Evolutionary conservation across 139 green algal species (phyloP), one percentile per base, ranked within the genome.

Genomic region (Eudorina sp.): DNA sequence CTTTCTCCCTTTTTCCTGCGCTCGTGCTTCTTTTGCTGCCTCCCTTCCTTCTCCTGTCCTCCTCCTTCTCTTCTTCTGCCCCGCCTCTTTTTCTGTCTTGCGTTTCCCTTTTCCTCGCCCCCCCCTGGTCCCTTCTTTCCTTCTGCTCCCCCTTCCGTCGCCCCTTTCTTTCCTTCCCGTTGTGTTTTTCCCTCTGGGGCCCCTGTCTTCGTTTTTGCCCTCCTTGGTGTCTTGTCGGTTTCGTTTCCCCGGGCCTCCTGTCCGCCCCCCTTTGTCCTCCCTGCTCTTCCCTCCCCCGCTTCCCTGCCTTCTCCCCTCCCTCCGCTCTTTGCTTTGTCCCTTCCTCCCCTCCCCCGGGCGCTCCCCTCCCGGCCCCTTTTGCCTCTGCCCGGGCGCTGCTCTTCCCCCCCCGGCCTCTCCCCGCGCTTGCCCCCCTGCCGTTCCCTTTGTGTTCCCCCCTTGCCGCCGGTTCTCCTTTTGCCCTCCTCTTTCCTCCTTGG

Each of bases 351-450:
- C 51, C 51, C 51, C 51, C 16, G 51, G 51, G 13, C 51, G 51
- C 34, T 75, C 66, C 66, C 34, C 66, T 75, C 66, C 66, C 66
- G 31, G 31, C 66, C 66, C n/a, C 66, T 58, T 58, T 58, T 58
- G 51, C 51, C 51, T 58, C 13, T 58, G 51, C 51, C 51, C 51
- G 13, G 51, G 51, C 51, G 51, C 51, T 16, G 51, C 51, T 58
- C 51, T 58, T 16, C 51, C 51, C 51, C 51, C 13, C 51, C 51
- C 51, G 51, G 51, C 16, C 51, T 58, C 51, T 58, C 51, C 16
- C 51, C 51, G 13, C 51, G 51, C 16, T 58, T 58, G 51, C 51
- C 51, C 51, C 51, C 51, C 51, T 58, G 51, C 51, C 51, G 51
- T 58, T 58, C 51, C 51, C 51, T 58, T 58, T 58, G 51, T 16